Conservation (phyloP, 371 early-diverging fungal genomes). For the Mortierella sp. region DNA sequence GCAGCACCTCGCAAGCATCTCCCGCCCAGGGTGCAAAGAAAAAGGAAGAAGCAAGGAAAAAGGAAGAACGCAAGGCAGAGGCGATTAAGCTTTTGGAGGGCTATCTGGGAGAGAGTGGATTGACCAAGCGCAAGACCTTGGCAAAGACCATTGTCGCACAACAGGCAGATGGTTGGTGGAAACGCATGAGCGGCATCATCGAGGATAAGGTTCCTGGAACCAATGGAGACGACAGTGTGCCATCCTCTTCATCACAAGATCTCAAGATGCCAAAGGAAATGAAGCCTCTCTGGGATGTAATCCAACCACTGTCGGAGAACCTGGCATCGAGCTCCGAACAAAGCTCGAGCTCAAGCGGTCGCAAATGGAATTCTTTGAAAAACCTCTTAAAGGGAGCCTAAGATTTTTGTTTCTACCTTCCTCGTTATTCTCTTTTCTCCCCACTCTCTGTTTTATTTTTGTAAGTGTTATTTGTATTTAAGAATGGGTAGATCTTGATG, state of each 20-base stretch:
- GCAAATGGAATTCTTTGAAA: slow-evolving; percentile 46
- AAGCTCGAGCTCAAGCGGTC: slow-evolving; percentile 25
- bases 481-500: background rate
- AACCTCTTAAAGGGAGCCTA: slow-evolving; percentile 34
- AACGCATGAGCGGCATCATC: slow-evolving; percentile 49
- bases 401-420: background rate
- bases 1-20: slow-evolving; percentile 13
- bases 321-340: slow-evolving; percentile 31
- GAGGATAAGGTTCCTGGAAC: slow-evolving; percentile 8
- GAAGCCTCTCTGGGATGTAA: slow-evolving; percentile 35
- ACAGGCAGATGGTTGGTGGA: slow-evolving; percentile 45
- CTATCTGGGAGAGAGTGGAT: slow-evolving; percentile 43
- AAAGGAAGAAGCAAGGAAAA: slow-evolving; percentile 12
- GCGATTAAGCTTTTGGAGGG: slow-evolving; percentile 42
- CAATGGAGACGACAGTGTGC: background rate
- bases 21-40: slow-evolving; percentile 12
- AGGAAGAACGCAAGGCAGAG: slow-evolving; percentile 46
- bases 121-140: slow-evolving; percentile 33
- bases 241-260: slow-evolving; percentile 13
- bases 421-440: background rate
- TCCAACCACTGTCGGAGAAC: slow-evolving; percentile 25
- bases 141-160: slow-evolving; percentile 25
- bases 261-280: slow-evolving; percentile 36
- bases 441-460: background rate
- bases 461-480: background rate